A percentile compares a stretch with the other conserved stretches of the same genome.
phyloP scores from a whole-genome alignment of 2,329 filamentous ascomycete species.

The Botrytis paeoniae region DNA sequence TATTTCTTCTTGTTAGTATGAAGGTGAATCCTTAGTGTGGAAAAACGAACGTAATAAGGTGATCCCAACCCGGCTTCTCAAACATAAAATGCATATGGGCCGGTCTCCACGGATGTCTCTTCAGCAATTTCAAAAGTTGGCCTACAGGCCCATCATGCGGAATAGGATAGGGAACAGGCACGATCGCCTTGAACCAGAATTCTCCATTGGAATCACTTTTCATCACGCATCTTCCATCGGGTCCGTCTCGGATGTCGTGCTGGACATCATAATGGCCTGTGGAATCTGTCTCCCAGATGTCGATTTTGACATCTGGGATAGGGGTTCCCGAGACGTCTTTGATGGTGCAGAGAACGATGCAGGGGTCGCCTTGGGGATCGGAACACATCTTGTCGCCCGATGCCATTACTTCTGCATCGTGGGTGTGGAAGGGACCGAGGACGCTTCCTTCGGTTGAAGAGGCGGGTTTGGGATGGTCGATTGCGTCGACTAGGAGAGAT shows the following conservation, averaged over 20 bases:
- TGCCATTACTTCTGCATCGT: conserved; percentile 60
- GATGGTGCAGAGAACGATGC: conserved; percentile 71
- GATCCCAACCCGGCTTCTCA: conserved; percentile 73
- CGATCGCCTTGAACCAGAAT: conserved; percentile 84
- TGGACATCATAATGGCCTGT: conserved; percentile 83
- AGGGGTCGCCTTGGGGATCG: conserved; percentile 65
- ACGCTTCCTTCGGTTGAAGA: conserved; percentile 73
- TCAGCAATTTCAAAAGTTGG: conserved; percentile 60
- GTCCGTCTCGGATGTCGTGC: conserved; percentile 58
- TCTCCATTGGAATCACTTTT: conserved; percentile 65
- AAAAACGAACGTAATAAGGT: conserved; percentile 71
- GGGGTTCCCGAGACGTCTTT: conserved; percentile 62
- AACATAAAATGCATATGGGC: conserved; percentile 90
- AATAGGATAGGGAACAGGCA: conserved; percentile 82
- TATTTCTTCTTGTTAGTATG: conserved; percentile 35
- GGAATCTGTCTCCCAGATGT: conserved; percentile 83
- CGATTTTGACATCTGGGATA: conserved; percentile 64
- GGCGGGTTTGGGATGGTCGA: conserved; percentile 77
- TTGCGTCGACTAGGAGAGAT: conserved; percentile 75
- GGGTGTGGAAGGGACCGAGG: conserved; percentile 78
- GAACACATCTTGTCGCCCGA: conserved; percentile 63
- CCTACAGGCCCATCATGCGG: conserved; percentile 83
- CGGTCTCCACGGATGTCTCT: conserved; percentile 75
- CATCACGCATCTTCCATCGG: conserved; percentile 72
- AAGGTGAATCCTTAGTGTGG: background rate